Evolutionary conservation across 2,329 filamentous ascomycete species (phyloP).

Genomic region (Colletotrichum tabaci): DNA sequence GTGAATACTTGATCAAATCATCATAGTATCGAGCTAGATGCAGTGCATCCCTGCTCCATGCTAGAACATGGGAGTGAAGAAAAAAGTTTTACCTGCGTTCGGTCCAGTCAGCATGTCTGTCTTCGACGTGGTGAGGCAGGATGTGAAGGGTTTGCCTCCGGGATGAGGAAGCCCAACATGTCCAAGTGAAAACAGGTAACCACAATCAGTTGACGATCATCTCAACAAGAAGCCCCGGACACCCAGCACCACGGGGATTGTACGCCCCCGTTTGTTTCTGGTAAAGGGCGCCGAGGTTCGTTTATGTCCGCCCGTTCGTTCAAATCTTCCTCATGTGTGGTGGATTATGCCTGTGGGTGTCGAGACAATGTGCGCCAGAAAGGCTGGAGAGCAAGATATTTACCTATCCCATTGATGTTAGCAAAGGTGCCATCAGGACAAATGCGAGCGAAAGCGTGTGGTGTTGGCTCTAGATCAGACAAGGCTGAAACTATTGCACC

Average conservation of each 20-base stretch:
- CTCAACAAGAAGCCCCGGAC: slow-evolving; percentile 73
- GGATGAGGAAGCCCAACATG: not conserved
- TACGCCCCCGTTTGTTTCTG: slow-evolving; percentile 71
- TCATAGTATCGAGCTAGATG: slow-evolving; percentile 54
- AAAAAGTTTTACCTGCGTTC: slow-evolving; percentile 48
- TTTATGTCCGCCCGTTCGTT: slow-evolving; percentile 81
- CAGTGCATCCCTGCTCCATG: slow-evolving; percentile 1
- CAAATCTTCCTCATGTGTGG: slow-evolving; percentile 73
- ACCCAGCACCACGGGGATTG: slow-evolving; percentile 71
- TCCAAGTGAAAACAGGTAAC: slow-evolving; percentile 28
- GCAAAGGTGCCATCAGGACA: slow-evolving; percentile 46
- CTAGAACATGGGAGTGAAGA: slow-evolving; percentile 24
- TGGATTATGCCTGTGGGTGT: slow-evolving; percentile 39
- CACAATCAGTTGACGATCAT: slow-evolving; percentile 75
- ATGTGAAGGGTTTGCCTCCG: not conserved
- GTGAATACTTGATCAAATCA: slow-evolving; percentile 70
- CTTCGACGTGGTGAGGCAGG: slow-evolving; percentile 21
- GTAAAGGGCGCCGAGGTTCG: slow-evolving; percentile 65
- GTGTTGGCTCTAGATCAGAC: slow-evolving; percentile 68
- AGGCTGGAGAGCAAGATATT: slow-evolving; percentile 17
- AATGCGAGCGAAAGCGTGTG: slow-evolving; percentile 45
- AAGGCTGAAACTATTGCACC: slow-evolving; percentile 77
- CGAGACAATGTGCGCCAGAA: slow-evolving; percentile 40
- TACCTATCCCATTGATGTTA: slow-evolving; percentile 63
- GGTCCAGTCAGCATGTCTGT: slow-evolving; percentile 22